Evolutionary conservation across 305 asterid species (phyloP), one percentile per base, ranked within the genome.

Genomic region (Fraxinus ornus): DNA sequence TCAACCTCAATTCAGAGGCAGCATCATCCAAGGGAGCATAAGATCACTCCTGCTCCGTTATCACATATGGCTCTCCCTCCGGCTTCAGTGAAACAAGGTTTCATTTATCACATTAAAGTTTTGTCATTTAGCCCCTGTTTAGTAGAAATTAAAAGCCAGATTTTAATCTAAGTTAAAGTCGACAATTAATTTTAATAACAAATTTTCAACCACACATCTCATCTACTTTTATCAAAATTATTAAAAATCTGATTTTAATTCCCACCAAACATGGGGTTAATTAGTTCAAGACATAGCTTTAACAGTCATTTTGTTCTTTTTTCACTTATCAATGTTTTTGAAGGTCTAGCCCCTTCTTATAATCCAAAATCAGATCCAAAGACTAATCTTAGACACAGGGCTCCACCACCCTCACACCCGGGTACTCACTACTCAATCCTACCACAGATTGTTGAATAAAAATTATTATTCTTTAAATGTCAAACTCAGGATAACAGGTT

Each of bases 41-140:
- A 70, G 72, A 84, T 74, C 66, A 35, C 90, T 70, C 90, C 88
- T 87, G 85, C 95, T 86, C 97, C 91, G n/a, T 78, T 76, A 78
- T 57, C 83, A 17, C 76, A 83, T 80, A 85, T 76, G 49, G 77
- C 78, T 85, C 80, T 87, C 82, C 92, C 92, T 91, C 97, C 89
- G 9, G 80, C 89, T 87, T 88, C 93, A 76, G 55, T 86, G 71
- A 77, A 76, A 79, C 84, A 73, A 91, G 96, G 97, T 94, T 81
- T 77, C 26, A 13, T 62, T 35, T 82, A 77, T 82, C 52, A 28
- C 81, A 52, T 30, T 13, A 80, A 79, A 85, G 80, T 82, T 84
- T 75, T 37, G 37, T 83, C 57, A 79, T 57, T 6, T 52, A 17
- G 8, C 22, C 22, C 64, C 15, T n/a, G 24, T 37, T 73, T 47